These are phyloP conservation scores for Iris pallida DNA, from an alignment of 116 monocot genomes.

Conservation along the genomic window DNA sequence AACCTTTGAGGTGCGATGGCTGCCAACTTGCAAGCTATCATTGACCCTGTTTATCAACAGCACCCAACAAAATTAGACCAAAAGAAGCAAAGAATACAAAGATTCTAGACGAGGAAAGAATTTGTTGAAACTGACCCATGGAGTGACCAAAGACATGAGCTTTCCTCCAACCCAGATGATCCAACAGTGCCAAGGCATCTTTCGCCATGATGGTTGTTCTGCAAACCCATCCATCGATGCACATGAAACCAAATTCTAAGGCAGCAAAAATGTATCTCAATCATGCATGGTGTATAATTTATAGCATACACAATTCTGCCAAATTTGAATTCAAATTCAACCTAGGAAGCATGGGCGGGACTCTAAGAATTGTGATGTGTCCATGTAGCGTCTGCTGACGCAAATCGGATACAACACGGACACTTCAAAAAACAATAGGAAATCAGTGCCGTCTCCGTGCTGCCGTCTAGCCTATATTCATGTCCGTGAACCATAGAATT, in stretches of 20 bases:
- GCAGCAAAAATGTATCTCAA: neutral
- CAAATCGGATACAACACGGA: too few relatives aligned
- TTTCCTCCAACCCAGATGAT: constrained; percentile 88
- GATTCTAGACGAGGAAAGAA: neutral
- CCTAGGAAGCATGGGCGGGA: too few relatives aligned
- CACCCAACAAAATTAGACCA: neutral
- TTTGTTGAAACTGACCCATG: constrained; percentile 51
- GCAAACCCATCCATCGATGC: constrained; percentile 13
- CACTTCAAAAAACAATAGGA: too few relatives aligned
- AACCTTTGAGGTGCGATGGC: constrained; percentile 65
- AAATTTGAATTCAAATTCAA: too few relatives aligned
- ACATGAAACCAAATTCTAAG: neutral
- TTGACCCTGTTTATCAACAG: constrained; percentile 42
- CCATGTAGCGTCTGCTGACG: too few relatives aligned
- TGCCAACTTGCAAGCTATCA: constrained; percentile 90
- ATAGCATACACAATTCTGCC: too few relatives aligned
- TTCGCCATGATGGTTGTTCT: constrained; percentile 82
- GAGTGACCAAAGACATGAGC: constrained; percentile 89
- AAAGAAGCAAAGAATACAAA: neutral
- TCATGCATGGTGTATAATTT: too few relatives aligned
- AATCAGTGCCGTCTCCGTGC: too few relatives aligned
- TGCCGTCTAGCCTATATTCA: too few relatives aligned
- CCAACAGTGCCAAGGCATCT: constrained; percentile 72
- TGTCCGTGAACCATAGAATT: too few relatives aligned
- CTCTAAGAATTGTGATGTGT: too few relatives aligned